Evolutionary conservation across 1,284 basidiomycete genomes (phyloP).

Genomic region (Schizophyllum commune): DNA sequence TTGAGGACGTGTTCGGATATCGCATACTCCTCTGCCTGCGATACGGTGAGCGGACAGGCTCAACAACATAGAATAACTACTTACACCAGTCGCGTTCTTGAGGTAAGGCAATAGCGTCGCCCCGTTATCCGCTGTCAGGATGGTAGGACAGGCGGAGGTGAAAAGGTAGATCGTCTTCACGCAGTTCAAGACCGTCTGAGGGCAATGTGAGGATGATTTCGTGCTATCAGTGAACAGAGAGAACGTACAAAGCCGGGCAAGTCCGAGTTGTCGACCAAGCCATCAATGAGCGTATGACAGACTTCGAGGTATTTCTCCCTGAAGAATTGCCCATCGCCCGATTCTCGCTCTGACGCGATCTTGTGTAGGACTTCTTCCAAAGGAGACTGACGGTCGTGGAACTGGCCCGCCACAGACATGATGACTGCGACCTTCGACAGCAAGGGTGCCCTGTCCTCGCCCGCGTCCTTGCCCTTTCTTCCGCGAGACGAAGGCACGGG

Average conservation of each 20-base stretch:
- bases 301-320: constrained; percentile 66
- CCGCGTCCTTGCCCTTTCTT: constrained; percentile 6
- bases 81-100: constrained; percentile 69
- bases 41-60: constrained; percentile 2
- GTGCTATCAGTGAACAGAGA: constrained; percentile 9
- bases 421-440: constrained; percentile 67
- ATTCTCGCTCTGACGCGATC: constrained; percentile 60
- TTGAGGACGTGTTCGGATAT: constrained; percentile 81
- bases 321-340: constrained; percentile 41
- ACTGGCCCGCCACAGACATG: constrained; percentile 77
- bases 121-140: constrained; percentile 77
- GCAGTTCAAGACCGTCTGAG: constrained; percentile 71
- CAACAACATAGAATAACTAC: constrained; percentile 10
- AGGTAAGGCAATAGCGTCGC: constrained; percentile 82
- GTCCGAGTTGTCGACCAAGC: constrained; percentile 73
- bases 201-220: neutral
- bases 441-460: constrained; percentile 43
- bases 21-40: constrained; percentile 72
- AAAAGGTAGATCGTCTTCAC: constrained; percentile 82
- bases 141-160: constrained; percentile 69
- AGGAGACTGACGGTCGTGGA: constrained; percentile 76
- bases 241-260: constrained; percentile 66
- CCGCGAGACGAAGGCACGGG: constrained; percentile 6
- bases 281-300: constrained; percentile 79
- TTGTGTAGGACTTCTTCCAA: constrained; percentile 81